Percentiles rank a stretch among this genome's conserved stretches.
Conservation (phyloP, 805 yeast genomes). For the Ogataea parapolymorpha region DNA sequence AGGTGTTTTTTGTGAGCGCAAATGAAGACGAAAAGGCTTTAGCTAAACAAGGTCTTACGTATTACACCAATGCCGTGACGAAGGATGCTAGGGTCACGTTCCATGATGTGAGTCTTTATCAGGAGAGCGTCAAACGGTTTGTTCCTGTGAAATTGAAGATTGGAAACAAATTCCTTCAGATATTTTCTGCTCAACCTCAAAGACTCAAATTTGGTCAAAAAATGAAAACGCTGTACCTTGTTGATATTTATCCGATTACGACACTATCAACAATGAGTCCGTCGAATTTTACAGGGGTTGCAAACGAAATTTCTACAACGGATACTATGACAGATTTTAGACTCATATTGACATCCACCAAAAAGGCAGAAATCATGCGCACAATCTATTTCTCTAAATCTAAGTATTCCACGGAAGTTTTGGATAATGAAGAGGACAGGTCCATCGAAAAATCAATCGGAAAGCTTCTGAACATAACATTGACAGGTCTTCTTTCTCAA, state of each 20-base stretch:
- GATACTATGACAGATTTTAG: conserved; percentile 33
- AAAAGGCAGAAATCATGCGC: conserved; percentile 63
- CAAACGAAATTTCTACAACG: conserved; percentile 47
- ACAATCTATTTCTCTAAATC: conserved; percentile 66
- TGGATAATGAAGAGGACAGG: conserved; percentile 31
- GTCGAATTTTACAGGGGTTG: conserved; percentile 42
- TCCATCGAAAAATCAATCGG: conserved; percentile 43
- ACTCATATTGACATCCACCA: conserved; percentile 45
- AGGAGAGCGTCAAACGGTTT: conserved; percentile 45
- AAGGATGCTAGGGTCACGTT: conserved; percentile 51
- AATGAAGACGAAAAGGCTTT: conserved; percentile 43
- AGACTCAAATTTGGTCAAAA: conserved; percentile 37
- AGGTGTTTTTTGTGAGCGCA: conserved; percentile 40
- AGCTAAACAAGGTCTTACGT: conserved; percentile 43
- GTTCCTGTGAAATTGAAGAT: conserved; percentile 61
- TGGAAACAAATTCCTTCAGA: conserved; percentile 67
- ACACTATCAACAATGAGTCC: conserved; percentile 40
- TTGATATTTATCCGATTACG: conserved; percentile 42
- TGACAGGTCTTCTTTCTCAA: conserved; percentile 64
- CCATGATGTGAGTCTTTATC: conserved; percentile 51
- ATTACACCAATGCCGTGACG: conserved; percentile 39
- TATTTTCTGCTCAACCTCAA: conserved; percentile 43
- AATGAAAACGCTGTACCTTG: conserved; percentile 35
- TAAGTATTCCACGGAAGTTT: conserved; percentile 30
- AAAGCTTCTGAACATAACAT: conserved; percentile 57